These are phyloP conservation scores for Telfairia occidentalis DNA, from an alignment of 331 rosid species.

Conservation along the genomic window DNA sequence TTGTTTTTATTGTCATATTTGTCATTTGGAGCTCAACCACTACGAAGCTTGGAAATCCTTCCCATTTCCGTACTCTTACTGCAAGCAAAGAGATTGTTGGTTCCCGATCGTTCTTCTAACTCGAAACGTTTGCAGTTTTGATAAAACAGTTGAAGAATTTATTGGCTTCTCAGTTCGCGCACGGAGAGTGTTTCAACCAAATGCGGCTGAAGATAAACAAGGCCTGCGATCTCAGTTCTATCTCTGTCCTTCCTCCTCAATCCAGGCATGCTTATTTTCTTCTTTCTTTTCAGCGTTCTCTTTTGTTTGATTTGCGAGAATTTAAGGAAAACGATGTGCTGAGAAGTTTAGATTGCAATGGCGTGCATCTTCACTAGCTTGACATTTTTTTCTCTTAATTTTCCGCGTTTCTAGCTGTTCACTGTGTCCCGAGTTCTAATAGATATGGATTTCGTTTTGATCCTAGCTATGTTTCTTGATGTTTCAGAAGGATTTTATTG, in stretches of 20 bases:
- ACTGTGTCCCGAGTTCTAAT: background rate
- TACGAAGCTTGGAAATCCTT: background rate
- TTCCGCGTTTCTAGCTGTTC: background rate
- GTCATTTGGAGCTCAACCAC: background rate
- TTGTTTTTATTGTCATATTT: background rate
- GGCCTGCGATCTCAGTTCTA: constrained; percentile 74
- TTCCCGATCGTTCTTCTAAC: background rate
- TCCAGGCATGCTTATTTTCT: constrained; percentile 25
- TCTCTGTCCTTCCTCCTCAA: constrained; percentile 88
- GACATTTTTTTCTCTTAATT: background rate
- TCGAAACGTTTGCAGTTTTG: background rate
- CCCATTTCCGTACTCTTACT: background rate
- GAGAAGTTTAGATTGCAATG: background rate
- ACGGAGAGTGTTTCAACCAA: background rate
- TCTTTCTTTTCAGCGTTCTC: background rate
- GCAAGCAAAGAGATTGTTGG: background rate
- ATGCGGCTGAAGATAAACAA: constrained; percentile 80
- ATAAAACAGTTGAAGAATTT: background rate
- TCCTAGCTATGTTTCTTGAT: background rate
- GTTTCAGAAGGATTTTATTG: background rate
- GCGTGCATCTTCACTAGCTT: background rate
- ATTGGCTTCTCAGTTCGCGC: background rate
- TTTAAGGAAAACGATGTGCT: background rate
- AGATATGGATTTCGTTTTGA: background rate
- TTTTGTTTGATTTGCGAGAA: background rate